A percentile compares a stretch with the other conserved stretches of the same genome.
phyloP scores from a whole-genome alignment of 306 rosid species.

The Acmispon strigosus region DNA sequence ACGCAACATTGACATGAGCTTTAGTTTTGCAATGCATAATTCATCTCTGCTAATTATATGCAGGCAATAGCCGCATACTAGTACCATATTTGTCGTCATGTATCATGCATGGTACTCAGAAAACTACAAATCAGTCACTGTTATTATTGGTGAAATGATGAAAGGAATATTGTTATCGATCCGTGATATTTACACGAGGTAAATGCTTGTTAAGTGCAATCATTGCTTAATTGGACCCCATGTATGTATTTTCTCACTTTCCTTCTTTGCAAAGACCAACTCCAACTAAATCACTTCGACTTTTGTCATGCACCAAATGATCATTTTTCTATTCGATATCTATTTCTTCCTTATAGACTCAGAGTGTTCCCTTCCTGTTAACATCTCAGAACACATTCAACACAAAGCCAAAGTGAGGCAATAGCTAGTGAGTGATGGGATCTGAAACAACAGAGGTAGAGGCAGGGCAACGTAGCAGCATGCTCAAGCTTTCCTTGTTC shows the following conservation, averaged over 20 bases:
- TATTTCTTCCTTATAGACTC: background rate
- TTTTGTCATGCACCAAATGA: background rate
- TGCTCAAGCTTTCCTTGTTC: slow-evolving; percentile 40
- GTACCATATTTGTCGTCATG: background rate
- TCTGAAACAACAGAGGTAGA: slow-evolving; percentile 26
- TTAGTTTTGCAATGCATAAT: background rate
- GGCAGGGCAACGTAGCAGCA: slow-evolving; percentile 11
- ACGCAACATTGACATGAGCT: background rate
- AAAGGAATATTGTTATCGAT: background rate
- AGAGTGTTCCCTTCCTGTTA: too few relatives aligned
- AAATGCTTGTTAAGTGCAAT: background rate
- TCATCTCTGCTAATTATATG: background rate
- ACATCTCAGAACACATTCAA: background rate
- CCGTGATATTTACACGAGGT: background rate
- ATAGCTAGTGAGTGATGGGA: slow-evolving; percentile 26
- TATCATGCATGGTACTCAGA: background rate
- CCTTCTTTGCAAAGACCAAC: background rate
- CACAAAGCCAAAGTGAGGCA: background rate
- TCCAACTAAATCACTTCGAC: background rate
- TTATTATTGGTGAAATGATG: background rate
- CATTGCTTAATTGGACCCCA: too few relatives aligned
- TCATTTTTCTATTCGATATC: background rate
- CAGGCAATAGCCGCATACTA: background rate
- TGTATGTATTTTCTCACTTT: background rate
- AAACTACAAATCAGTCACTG: too few relatives aligned